phyloP scores from a whole-genome alignment of 352 stramenopile genomes.

The Globisporangium echinulatum region DNA sequence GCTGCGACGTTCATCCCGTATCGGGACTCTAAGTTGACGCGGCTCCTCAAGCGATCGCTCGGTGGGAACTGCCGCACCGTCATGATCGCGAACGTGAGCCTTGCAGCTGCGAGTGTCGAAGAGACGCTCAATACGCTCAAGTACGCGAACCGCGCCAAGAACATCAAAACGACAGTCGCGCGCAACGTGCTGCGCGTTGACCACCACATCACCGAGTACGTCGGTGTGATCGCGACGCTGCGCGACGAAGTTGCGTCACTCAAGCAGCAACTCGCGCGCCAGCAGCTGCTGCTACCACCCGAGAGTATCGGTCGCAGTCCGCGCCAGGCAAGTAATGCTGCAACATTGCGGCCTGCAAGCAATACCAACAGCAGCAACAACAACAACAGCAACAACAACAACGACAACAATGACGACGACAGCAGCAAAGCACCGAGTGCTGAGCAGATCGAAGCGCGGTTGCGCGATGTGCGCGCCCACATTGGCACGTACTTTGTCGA shows the following conservation, averaged over 20 bases:
- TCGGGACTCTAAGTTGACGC: conserved; percentile 84
- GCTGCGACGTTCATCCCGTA: conserved; percentile 80
- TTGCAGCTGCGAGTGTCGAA: conserved; percentile 74
- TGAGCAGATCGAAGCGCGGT: conserved; percentile 3
- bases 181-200: conserved; percentile 86
- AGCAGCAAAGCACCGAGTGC: neutral
- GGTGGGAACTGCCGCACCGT: conserved; percentile 92
- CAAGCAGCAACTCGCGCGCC: conserved; percentile 47
- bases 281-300: conserved; percentile 16
- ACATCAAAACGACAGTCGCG: conserved; percentile 90
- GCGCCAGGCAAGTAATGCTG: too few species aligned
- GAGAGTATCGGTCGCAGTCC: too few species aligned
- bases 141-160: conserved; percentile 90
- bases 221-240: conserved; percentile 77
- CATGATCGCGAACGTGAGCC: conserved; percentile 91
- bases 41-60: conserved; percentile 87
- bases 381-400: conserved; percentile 17
- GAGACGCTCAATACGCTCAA: conserved; percentile 93
- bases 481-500: conserved; percentile 87
- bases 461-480: conserved; percentile 48
- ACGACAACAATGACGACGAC: conserved; percentile 2
- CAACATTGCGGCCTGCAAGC: too few species aligned
- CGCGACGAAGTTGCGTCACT: conserved; percentile 80
- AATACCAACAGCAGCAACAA: conserved; percentile 6
- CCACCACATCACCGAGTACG: conserved; percentile 85